Evolutionary conservation across 352 stramenopile species (phyloP).

Genomic region (Globisporangium barbulae): DNA sequence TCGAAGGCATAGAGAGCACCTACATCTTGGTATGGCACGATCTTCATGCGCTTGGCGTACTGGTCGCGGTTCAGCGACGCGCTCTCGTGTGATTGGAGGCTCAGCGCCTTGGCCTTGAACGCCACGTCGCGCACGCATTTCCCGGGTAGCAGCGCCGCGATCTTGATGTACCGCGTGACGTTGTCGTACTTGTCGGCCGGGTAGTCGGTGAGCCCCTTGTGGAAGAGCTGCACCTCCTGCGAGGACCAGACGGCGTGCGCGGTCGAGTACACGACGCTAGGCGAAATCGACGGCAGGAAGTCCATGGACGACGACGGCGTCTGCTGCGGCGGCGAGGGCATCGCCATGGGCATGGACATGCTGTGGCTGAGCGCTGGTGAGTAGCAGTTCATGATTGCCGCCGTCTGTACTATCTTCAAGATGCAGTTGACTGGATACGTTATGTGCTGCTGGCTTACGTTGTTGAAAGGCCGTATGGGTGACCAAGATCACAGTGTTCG

Average conservation of each 20-base stretch:
- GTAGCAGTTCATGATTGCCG: constrained; percentile 13
- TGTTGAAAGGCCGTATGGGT: not conserved
- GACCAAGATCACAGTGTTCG: too few species aligned
- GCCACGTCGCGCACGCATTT: constrained; percentile 79
- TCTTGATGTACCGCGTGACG: constrained; percentile 84
- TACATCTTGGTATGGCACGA: constrained; percentile 44
- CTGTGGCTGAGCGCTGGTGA: constrained; percentile 5
- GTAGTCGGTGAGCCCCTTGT: constrained; percentile 53
- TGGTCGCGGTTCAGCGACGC: constrained; percentile 22
- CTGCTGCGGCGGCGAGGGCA: constrained; percentile 14
- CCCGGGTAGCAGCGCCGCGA: constrained; percentile 55
- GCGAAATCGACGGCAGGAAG: constrained; percentile 54
- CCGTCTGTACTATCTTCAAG: not conserved
- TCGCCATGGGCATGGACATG: constrained; percentile 14
- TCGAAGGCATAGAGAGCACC: not conserved
- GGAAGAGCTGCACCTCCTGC: constrained; percentile 66
- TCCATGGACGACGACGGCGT: not conserved
- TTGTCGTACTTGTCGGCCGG: constrained; percentile 62
- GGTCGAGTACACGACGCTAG: constrained; percentile 59
- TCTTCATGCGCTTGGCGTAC: constrained; percentile 60
- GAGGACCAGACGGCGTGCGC: constrained; percentile 47
- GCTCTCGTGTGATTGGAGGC: constrained; percentile 14
- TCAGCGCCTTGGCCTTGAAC: constrained; percentile 54
- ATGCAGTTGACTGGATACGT: not conserved
- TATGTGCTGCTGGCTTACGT: not conserved